These are phyloP conservation scores for Trametes pubescens DNA, from an alignment of 1,284 basidiomycete species.

Conservation along the genomic window DNA sequence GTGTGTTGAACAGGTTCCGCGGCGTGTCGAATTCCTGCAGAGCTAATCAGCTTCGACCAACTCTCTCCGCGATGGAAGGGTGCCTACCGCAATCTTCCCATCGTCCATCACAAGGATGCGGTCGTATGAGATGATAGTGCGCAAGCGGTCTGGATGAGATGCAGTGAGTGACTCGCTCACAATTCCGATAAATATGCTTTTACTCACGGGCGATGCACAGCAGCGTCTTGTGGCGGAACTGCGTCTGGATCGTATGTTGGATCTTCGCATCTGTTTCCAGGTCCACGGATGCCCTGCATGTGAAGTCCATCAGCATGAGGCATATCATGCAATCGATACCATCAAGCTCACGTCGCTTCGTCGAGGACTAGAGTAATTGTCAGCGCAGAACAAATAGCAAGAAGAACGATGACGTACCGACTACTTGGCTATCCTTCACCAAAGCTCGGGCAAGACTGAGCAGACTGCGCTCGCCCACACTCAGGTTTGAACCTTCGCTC, in stretches of 20 bases:
- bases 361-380: slow-evolving; percentile 35
- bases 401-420: slow-evolving; percentile 40
- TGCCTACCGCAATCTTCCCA: slow-evolving; percentile 69
- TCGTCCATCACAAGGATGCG: slow-evolving; percentile 76
- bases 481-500: slow-evolving; percentile 87
- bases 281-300: slow-evolving; percentile 54
- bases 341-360: slow-evolving; percentile 41
- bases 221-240: slow-evolving; percentile 46
- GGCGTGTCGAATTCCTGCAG: slow-evolving; percentile 77
- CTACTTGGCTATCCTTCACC: slow-evolving; percentile 46
- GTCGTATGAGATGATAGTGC: slow-evolving; percentile 86
- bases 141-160: slow-evolving; percentile 61
- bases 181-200: neutral
- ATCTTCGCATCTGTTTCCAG: slow-evolving; percentile 68
- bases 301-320: neutral
- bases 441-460: slow-evolving; percentile 43
- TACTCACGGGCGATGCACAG: slow-evolving; percentile 44
- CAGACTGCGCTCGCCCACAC: slow-evolving; percentile 63
- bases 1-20: slow-evolving; percentile 59
- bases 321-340: neutral
- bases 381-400: neutral
- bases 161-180: neutral
- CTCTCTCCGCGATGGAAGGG: neutral
- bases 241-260: slow-evolving; percentile 63
- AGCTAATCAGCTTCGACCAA: neutral